Evolutionary conservation across 192 early-diverging fungal species (phyloP).

Genomic region (Mortierella antarctica): DNA sequence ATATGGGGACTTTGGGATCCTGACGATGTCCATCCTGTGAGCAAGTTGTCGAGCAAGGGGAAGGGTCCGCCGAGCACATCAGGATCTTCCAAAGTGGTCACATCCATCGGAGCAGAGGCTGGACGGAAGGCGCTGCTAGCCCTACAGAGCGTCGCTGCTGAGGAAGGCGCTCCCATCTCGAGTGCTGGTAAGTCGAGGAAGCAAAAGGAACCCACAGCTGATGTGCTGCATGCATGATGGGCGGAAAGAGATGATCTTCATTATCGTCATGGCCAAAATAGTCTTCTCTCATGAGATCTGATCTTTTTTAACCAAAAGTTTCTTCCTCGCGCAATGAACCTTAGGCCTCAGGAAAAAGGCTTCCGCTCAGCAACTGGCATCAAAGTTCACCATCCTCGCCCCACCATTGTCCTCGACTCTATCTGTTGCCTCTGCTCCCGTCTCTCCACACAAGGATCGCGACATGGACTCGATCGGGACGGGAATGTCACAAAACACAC

Average conservation of each 20-base stretch:
- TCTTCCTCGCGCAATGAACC: background rate
- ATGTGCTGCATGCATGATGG: background rate
- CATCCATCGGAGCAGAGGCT: conserved; percentile 45
- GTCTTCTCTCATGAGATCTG: background rate
- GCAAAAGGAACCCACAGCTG: background rate
- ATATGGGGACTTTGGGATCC: conserved; percentile 51
- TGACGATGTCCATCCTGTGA: conserved; percentile 18
- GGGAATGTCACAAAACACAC: conserved; percentile 16
- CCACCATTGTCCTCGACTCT: conserved; percentile 29
- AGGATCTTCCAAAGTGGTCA: conserved; percentile 46
- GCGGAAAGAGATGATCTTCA: background rate
- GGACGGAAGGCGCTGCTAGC: conserved; percentile 48
- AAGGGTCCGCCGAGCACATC: conserved; percentile 52
- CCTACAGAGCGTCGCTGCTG: conserved; percentile 44
- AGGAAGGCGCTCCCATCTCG: conserved; percentile 35
- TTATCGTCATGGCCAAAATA: no score
- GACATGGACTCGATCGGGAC: conserved; percentile 14
- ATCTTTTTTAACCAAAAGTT: conserved; percentile 6
- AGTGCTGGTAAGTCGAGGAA: conserved; percentile 18
- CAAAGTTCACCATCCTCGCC: conserved; percentile 46
- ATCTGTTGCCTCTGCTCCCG: conserved; percentile 42
- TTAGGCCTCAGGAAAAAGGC: conserved; percentile 41
- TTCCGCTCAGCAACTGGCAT: conserved; percentile 43
- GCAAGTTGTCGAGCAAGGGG: conserved; percentile 23
- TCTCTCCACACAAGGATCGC: conserved; percentile 31